Base-by-base conservation (phyloP, 2,329 filamentous ascomycete species). In the Penicillium italicum region DNA sequence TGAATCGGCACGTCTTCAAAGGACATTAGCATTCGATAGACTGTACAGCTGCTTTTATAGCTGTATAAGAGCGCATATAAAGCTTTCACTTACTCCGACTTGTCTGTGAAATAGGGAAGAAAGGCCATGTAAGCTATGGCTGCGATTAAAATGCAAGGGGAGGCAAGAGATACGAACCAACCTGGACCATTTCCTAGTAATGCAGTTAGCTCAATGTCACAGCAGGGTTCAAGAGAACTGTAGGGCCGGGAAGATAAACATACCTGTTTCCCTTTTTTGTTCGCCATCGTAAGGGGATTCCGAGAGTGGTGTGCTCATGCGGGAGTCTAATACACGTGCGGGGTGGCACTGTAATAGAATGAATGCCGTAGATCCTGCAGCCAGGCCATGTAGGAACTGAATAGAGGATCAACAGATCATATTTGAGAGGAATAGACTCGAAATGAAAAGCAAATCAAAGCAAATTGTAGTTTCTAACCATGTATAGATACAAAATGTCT, bases 121-220 rank as follows among this genome's bases (percentile, higher is more conserved):
- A 41, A 40, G 33, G 11, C 28, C 12, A 40, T 36, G 53, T 59
- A 55, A 62, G 53, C 56, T 61, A 66, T 72, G 64, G 74, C 74
- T 69, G 55, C 69, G 69, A 63, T 59, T 58, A 54, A 57, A 59
- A 62, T 54, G 60, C 46, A 52, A 57, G 48, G 53, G 59, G 61
- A 55, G 69, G 44, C 24, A 37, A 18, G 37, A 69, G 65, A 68
- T 68, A 88, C 86, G 82, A 87, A 97, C 94, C 93, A 81, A 99
- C 92, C 88, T 99, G 93, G 67, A 97, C 90, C 94, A 99, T 99
- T 83, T 99, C 94, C 91, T 97, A 53, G n/a, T 8, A 26, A 48
- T 51, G 44, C 48, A 28, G 53, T 67, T 34, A 65, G 61, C 45
- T 45, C 30, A 36, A 31, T 31, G 40, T 45, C 48, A 40, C 8